Conservation (phyloP, 2,329 filamentous ascomycete genomes). For the Immersiporthe knoxdaviesiana region DNA sequence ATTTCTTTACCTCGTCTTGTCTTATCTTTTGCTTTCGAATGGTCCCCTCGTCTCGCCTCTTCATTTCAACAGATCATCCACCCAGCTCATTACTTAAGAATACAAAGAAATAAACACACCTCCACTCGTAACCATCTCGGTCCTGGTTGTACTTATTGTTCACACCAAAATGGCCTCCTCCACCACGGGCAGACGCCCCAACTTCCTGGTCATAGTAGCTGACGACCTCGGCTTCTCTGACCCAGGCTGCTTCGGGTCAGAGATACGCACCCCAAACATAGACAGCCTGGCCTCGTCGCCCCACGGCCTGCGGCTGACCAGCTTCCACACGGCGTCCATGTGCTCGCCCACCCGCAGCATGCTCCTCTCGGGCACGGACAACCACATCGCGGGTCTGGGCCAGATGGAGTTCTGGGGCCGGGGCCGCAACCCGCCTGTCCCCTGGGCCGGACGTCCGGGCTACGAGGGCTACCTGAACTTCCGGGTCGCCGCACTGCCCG, state of each 20-base stretch:
- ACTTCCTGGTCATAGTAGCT: constrained; percentile 51
- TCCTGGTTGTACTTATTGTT: neutral
- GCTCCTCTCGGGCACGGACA: constrained; percentile 55
- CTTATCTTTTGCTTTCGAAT: neutral
- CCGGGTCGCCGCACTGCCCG: constrained; percentile 36
- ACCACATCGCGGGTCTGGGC: constrained; percentile 24
- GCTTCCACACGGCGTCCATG: constrained; percentile 62
- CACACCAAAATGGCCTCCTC: neutral
- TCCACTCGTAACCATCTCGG: neutral
- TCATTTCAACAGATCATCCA: too few species aligned
- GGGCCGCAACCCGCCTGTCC: neutral
- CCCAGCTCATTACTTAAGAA: neutral
- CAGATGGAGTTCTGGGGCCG: constrained; percentile 15
- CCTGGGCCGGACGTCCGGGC: constrained; percentile 24
- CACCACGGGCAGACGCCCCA: constrained; percentile 35
- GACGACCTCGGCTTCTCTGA: constrained; percentile 51
- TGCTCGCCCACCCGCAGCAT: constrained; percentile 64
- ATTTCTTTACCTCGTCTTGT: neutral
- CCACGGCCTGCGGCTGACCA: constrained; percentile 57
- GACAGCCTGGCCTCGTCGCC: constrained; percentile 51
- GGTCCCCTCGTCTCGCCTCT: neutral
- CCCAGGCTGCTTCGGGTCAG: constrained; percentile 56
- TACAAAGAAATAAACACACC: too few species aligned
- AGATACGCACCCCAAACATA: constrained; percentile 62
- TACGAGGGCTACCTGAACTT: constrained; percentile 41